These are phyloP conservation scores for Colletotrichum plurivorum DNA, from an alignment of 2,329 filamentous ascomycete genomes.

Conservation along the genomic window DNA sequence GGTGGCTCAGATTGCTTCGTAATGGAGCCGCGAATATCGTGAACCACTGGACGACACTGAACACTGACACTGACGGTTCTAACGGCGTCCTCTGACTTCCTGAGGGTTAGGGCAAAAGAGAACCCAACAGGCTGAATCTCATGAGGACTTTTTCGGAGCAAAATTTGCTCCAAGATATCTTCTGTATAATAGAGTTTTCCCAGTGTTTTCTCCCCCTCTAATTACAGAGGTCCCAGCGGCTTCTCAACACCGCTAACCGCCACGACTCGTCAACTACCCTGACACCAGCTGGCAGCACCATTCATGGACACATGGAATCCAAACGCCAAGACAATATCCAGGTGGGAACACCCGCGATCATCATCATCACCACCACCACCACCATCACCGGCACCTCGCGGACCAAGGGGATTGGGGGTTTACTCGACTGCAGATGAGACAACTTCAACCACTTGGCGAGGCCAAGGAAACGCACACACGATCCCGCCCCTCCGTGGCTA, in stretches of 20 bases:
- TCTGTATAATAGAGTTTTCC: no score
- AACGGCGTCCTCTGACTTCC: no score
- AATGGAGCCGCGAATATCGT: constrained; percentile 2
- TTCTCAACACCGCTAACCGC: no score
- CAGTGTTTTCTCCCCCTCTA: no score
- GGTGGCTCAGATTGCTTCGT: constrained; percentile 20
- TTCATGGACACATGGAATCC: no score
- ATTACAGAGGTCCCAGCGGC: no score
- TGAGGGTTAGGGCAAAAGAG: no score
- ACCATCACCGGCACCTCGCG: no score
- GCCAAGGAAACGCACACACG: not conserved
- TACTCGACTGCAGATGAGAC: not conserved
- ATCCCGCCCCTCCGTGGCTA: constrained; percentile 10
- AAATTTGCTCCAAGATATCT: no score
- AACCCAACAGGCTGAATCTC: no score
- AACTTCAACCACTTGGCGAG: constrained; percentile 11
- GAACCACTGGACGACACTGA: not conserved
- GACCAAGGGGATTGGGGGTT: no score
- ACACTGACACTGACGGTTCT: not conserved
- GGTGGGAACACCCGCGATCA: constrained; percentile 18
- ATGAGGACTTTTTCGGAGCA: no score
- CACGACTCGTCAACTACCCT: not conserved
- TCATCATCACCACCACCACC: not conserved
- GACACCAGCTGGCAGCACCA: constrained; percentile 1
- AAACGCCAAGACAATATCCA: not conserved